Conservation (phyloP, 495 filamentous ascomycete genomes). For the Chaetomidium leptoderma region DNA sequence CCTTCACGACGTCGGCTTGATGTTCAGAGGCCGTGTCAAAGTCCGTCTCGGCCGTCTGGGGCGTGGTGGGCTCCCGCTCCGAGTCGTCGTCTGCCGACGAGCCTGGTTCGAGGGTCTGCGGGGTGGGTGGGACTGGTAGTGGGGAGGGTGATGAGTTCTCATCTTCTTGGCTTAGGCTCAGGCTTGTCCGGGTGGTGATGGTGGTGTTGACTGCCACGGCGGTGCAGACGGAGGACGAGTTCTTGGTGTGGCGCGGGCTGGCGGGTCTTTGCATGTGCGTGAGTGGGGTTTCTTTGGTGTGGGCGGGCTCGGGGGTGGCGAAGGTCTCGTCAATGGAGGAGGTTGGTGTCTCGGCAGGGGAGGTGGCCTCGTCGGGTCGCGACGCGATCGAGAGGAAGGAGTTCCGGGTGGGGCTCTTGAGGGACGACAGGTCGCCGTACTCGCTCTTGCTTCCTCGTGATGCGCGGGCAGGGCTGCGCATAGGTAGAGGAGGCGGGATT, state of each 20-base stretch:
- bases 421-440: slow-evolving; percentile 28
- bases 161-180: background rate
- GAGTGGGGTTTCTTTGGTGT: background rate
- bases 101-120: slow-evolving; percentile 20
- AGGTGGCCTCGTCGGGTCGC: slow-evolving; percentile 6
- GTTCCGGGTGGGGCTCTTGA: slow-evolving; percentile 32
- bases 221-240: slow-evolving; percentile 33
- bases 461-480: slow-evolving; percentile 52
- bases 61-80: slow-evolving; percentile 31
- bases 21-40: slow-evolving; percentile 10
- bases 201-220: slow-evolving; percentile 18
- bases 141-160: background rate
- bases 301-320: slow-evolving; percentile 4
- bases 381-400: slow-evolving; percentile 29
- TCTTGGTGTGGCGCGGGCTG: slow-evolving; percentile 27
- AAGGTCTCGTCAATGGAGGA: slow-evolving; percentile 17
- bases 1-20: background rate
- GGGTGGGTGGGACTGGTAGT: slow-evolving; percentile 14
- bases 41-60: slow-evolving; percentile 22
- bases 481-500: slow-evolving; percentile 60
- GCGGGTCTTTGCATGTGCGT: slow-evolving; percentile 5
- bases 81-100: slow-evolving; percentile 32
- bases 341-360: slow-evolving; percentile 14
- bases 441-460: slow-evolving; percentile 41
- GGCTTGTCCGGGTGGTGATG: background rate